Evolutionary conservation across 2,329 filamentous ascomycete species (phyloP), one percentile per base, ranked within the genome.

Genomic region (Cadophora sp.): DNA sequence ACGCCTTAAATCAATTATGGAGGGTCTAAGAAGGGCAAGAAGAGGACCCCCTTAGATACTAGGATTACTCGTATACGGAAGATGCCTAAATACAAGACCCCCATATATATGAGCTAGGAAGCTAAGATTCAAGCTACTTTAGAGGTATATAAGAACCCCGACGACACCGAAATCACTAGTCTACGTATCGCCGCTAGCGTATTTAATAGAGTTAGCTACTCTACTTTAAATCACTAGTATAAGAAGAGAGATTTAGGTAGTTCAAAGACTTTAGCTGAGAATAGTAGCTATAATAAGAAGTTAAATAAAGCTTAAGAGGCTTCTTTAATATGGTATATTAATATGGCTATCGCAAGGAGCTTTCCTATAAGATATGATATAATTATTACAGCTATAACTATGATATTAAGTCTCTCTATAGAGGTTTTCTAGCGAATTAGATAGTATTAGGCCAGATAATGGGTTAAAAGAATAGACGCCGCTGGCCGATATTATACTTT

Each of bases 361-460:
- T 55, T 55, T 55, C 51, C 12, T 29, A 55, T 55, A 26, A 55
- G 51, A 31, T 55, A 31, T 31, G 12, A 55, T 55, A 55, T 55
- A 31, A 55, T 55, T 31, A 11, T 55, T 55, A 14, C 51, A 12
- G 26, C 51, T 31, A 14, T 9, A 31, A 55, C 7, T 29, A 29
- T 29, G n/a, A 55, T 31, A 24, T 26, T 43, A 11, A 43, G 3
- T 11, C 8, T 43, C 14, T 43, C 12, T 9, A 43, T 43, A 11
- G 14, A 8, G 3, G 14, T 43, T 43, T 43, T 43, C 3, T 3
- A 43, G 37, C 37, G 37, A 3, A 11, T 43, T 16, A 14, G 14
- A 16, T 8, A 43, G 37, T 3, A 43, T 11, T 43, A 43, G 37
- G 37, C 37, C 3, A 12, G 14, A 12, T 12, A 43, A 43, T 43